Evolutionary conservation across 202 grass and related monocot species (phyloP).

Genomic region (Musa balbisiana): DNA sequence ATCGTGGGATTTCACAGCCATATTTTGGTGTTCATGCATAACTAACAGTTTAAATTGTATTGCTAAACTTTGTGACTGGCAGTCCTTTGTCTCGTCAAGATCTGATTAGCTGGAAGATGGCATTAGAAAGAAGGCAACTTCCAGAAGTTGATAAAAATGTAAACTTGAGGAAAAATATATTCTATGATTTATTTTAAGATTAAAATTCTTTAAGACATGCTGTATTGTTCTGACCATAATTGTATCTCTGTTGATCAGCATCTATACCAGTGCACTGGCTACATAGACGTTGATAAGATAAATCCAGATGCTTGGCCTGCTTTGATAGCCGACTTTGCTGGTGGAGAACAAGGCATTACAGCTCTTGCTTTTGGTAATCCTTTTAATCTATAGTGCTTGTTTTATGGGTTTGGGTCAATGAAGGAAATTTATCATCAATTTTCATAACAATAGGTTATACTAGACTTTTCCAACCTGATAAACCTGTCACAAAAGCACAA

Average conservation of each 20-base stretch:
- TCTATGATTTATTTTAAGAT: constrained; percentile 4
- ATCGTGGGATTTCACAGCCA: constrained; percentile 13
- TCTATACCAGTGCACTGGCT: constrained; percentile 64
- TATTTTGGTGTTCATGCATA: neutral
- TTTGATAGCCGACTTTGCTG: constrained; percentile 61
- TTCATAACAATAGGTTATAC: constrained; percentile 62
- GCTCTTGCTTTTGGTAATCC: constrained; percentile 83
- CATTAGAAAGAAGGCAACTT: constrained; percentile 62
- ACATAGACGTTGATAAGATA: constrained; percentile 94
- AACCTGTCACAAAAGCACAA: constrained; percentile 96
- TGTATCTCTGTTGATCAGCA: constrained; percentile 29
- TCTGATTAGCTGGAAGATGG: constrained; percentile 96
- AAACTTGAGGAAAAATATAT: constrained; percentile 22
- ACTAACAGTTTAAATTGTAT: neutral
- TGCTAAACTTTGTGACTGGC: constrained; percentile 18
- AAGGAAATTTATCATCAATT: neutral
- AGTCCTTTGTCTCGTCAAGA: constrained; percentile 86
- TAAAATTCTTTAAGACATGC: neutral
- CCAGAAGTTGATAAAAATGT: constrained; percentile 84
- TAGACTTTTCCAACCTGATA: constrained; percentile 81
- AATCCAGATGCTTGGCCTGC: constrained; percentile 78
- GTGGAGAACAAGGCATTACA: constrained; percentile 85
- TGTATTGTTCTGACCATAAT: constrained; percentile 2
- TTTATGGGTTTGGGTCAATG: constrained; percentile 6
- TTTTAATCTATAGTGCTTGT: constrained; percentile 20